Evolutionary conservation across 2,329 filamentous ascomycete species (phyloP), one percentile per base, ranked within the genome.

Genomic region (Leptographium wingfieldii): DNA sequence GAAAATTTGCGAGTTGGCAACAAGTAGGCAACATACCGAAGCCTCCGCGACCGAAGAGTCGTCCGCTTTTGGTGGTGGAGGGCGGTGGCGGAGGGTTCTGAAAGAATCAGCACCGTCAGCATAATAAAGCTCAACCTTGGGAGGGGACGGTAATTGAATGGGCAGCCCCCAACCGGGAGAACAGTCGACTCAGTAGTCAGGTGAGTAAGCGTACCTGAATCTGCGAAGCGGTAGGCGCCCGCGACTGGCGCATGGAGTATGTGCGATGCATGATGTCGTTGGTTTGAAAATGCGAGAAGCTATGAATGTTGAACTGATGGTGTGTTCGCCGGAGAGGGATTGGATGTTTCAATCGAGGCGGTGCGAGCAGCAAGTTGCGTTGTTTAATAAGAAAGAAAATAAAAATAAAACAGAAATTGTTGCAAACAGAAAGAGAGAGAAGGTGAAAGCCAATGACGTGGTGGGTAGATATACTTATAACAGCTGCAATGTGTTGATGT

Each of bases 161-260:
- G 27, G 3, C 22, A 48, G 25, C 14, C 11, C 5, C 43, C 38
- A 16, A 16, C 38, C 12, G 38, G 38, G 1, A 40, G 38, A 40
- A 16, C 12, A 16, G 38, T 5, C 14, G 38, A 16, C 12, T 40
- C 38, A 16, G 14, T 9, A 16, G 16, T 14, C 12, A 16, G 38
- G 38, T 16, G 38, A 14, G 38, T 33, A 3, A 11, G 49, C 33
- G 6, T 69, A 83, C 81, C 73, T 84, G 80, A 54, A 84, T 77
- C 70, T 84, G 81, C 70, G 91, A 95, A 70, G 94, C 94, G 66
- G 94, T 99, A 56, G 94, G 94, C 75, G 90, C 90, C 81, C 94
- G 87, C 75, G 89, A 87, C 77, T 95, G 88, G 86, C 94, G 92
- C 94, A 96, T 95, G 69, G 91, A 96, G 75, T 97, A 99, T 66